These are phyloP conservation scores for Xylariaceae sp. DNA, from an alignment of 2,329 filamentous ascomycete genomes.

Conservation along the genomic window DNA sequence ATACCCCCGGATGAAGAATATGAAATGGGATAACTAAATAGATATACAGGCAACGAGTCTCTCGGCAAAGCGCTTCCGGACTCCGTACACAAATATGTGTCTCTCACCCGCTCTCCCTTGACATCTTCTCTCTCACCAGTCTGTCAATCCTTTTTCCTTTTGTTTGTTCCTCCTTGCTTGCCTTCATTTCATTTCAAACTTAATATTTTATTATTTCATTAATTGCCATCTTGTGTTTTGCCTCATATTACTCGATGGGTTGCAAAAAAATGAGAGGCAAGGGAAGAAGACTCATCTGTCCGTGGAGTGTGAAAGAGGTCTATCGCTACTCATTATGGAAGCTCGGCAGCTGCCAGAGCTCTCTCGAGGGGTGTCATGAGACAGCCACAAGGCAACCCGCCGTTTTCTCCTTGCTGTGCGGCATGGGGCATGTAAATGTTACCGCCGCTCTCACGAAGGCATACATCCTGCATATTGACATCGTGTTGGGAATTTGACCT, in stretches of 20 bases:
- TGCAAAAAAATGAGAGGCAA: background rate
- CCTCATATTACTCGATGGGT: background rate
- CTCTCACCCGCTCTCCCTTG: too few species aligned
- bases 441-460: background rate
- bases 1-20: too few species aligned
- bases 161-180: too few species aligned
- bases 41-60: too few species aligned
- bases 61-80: too few species aligned
- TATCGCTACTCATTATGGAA: background rate
- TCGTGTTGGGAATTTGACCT: background rate
- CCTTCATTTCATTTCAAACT: too few species aligned
- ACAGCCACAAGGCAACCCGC: background rate
- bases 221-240: too few species aligned
- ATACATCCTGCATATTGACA: slow-evolving; percentile 10
- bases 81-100: too few species aligned
- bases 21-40: too few species aligned
- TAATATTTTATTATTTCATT: too few species aligned
- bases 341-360: background rate
- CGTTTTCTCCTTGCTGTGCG: background rate
- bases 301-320: background rate
- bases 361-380: background rate
- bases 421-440: background rate
- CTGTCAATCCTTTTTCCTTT: too few species aligned
- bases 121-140: too few species aligned
- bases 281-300: slow-evolving; percentile 4